Evolutionary conservation across 1,284 basidiomycete species (phyloP).

Genomic region (Rhodotorula mucilaginosa): DNA sequence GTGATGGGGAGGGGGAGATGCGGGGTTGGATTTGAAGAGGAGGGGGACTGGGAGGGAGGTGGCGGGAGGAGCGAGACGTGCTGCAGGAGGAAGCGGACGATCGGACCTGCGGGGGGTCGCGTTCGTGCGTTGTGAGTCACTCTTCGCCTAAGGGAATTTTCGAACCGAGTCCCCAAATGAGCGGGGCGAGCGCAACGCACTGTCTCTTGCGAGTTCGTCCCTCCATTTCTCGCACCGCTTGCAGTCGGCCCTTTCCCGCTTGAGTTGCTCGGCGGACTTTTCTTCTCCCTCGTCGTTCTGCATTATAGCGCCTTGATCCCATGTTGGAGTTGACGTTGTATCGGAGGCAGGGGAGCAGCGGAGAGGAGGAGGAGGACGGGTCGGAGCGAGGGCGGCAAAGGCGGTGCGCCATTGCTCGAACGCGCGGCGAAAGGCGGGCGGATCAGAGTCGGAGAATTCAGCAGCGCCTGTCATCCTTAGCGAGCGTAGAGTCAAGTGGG

Average conservation of each 20-base stretch:
- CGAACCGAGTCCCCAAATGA: too few relatives aligned
- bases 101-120: constrained; percentile 61
- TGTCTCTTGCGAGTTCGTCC: constrained; percentile 51
- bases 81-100: constrained; percentile 81
- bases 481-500: too few relatives aligned
- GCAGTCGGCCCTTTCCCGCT: constrained; percentile 45
- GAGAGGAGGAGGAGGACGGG: not conserved
- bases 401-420: constrained; percentile 30
- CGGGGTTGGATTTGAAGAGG: constrained; percentile 47
- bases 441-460: constrained; percentile 7
- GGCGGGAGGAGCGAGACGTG: constrained; percentile 68
- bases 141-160: too few relatives aligned
- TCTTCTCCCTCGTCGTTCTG: not conserved
- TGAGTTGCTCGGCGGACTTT: constrained; percentile 13
- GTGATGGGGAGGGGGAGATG: constrained; percentile 62
- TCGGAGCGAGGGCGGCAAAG: constrained; percentile 16
- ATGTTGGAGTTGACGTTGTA: constrained; percentile 11
- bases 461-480: not conserved
- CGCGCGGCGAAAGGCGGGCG: constrained; percentile 23
- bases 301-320: constrained; percentile 31
- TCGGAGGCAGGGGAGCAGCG: constrained; percentile 3
- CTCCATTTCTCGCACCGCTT: constrained; percentile 54
- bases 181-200: constrained; percentile 44
- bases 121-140: not conserved
- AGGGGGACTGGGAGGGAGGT: constrained; percentile 49